These are phyloP conservation scores for Quercus engelmannii DNA, from an alignment of 306 rosid genomes.

Conservation along the genomic window DNA sequence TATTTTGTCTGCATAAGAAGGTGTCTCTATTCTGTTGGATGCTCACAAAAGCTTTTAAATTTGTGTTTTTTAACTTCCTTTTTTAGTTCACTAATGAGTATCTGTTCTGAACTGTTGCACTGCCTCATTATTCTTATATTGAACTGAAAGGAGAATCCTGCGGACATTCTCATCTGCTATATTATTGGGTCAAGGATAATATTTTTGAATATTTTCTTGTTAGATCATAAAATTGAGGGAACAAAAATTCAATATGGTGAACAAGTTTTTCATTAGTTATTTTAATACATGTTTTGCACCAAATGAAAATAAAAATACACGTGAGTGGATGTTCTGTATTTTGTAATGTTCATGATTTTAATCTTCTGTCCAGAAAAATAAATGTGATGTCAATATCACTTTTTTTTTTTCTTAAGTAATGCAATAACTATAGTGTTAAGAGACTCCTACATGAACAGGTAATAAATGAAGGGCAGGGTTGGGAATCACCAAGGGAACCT, in stretches of 20 bases:
- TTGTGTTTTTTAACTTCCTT: not conserved
- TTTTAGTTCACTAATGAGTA: not conserved
- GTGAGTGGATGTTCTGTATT: not conserved
- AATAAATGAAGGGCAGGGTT: slow-evolving; percentile 78
- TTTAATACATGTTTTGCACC: not conserved
- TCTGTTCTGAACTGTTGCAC: not conserved
- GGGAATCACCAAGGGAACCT: slow-evolving; percentile 98
- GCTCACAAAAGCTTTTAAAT: not conserved
- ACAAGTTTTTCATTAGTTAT: not conserved
- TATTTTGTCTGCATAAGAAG: not conserved
- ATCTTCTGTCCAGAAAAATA: not conserved
- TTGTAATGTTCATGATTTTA: not conserved
- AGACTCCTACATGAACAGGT: slow-evolving; percentile 42
- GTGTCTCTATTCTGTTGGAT: not conserved
- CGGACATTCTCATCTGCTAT: slow-evolving; percentile 1
- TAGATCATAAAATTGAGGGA: not conserved
- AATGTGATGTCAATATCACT: not conserved
- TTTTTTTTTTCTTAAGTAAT: not conserved
- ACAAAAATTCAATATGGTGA: not conserved
- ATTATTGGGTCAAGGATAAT: not conserved
- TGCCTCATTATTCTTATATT: not conserved
- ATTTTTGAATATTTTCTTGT: not conserved
- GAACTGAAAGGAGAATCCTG: not conserved
- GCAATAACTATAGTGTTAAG: not conserved
- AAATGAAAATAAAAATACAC: not conserved